phyloP scores from a whole-genome alignment of 805 yeast species.

The Ascoidea rubescens region DNA sequence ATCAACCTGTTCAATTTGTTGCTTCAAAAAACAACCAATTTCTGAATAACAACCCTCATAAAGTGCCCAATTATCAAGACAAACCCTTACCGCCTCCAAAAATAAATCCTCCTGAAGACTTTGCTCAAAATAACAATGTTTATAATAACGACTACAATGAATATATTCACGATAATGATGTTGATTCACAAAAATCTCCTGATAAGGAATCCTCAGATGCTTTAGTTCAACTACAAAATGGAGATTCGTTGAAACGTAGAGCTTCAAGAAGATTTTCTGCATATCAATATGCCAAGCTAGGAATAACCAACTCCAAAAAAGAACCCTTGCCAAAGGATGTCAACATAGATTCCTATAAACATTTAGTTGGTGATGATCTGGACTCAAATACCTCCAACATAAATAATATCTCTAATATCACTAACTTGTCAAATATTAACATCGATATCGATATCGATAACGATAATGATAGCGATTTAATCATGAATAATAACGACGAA shows the following conservation, averaged over 20 bases:
- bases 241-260: constrained; percentile 73
- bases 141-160: neutral
- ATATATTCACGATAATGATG: neutral
- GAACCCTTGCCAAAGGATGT: constrained; percentile 9
- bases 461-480: neutral
- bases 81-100: neutral
- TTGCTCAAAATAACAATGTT: neutral
- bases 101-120: constrained; percentile 5
- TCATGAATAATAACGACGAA: neutral
- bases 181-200: neutral
- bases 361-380: neutral
- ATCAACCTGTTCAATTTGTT: neutral
- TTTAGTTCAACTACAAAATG: constrained; percentile 62
- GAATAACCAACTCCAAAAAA: constrained; percentile 22
- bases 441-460: neutral
- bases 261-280: constrained; percentile 93
- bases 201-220: constrained; percentile 34
- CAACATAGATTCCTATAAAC: neutral
- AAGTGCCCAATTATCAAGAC: neutral
- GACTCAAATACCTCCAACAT: no score
- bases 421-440: no score
- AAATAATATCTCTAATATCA: no score
- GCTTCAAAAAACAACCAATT: neutral
- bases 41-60: neutral
- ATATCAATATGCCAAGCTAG: constrained; percentile 70